Conservation (phyloP, 306 rosid species). For the Leucaena leucocephala region DNA sequence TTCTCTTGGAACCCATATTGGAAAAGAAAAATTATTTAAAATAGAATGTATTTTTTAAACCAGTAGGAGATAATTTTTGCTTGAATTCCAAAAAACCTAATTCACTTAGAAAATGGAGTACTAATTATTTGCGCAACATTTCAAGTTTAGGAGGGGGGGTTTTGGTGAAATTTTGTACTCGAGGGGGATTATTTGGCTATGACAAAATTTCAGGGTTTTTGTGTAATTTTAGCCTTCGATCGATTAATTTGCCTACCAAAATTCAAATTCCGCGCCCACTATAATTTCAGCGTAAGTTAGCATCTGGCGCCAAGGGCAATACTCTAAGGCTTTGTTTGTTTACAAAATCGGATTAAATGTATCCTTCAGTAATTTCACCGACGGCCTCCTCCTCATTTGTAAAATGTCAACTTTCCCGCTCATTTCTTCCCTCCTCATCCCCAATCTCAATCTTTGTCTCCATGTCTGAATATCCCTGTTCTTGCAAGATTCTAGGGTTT, state of each 20-base stretch:
- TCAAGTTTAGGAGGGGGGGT: background rate
- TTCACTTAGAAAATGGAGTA: too few relatives aligned
- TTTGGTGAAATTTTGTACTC: background rate
- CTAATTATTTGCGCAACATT: too few relatives aligned
- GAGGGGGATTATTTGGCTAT: background rate
- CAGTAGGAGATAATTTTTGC: too few relatives aligned
- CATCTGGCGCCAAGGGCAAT: background rate
- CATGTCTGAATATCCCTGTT: background rate
- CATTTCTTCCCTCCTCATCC: background rate
- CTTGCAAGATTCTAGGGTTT: slow-evolving; percentile 35
- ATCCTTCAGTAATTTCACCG: background rate
- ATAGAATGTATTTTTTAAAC: too few relatives aligned
- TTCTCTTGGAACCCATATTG: too few relatives aligned
- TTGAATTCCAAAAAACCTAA: too few relatives aligned
- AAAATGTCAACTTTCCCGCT: slow-evolving; percentile 47
- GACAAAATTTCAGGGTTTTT: background rate
- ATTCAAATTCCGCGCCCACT: slow-evolving; percentile 19
- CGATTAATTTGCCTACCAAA: background rate
- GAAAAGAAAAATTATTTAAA: too few relatives aligned
- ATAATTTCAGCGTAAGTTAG: background rate
- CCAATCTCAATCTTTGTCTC: background rate
- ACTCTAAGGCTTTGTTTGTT: too few relatives aligned
- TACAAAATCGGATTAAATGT: background rate
- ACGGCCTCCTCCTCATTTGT: slow-evolving; percentile 1
- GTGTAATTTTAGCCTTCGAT: background rate